Evolutionary conservation across 2,329 filamentous ascomycete genomes (phyloP).

Genomic region (Neoascochyta sp.): DNA sequence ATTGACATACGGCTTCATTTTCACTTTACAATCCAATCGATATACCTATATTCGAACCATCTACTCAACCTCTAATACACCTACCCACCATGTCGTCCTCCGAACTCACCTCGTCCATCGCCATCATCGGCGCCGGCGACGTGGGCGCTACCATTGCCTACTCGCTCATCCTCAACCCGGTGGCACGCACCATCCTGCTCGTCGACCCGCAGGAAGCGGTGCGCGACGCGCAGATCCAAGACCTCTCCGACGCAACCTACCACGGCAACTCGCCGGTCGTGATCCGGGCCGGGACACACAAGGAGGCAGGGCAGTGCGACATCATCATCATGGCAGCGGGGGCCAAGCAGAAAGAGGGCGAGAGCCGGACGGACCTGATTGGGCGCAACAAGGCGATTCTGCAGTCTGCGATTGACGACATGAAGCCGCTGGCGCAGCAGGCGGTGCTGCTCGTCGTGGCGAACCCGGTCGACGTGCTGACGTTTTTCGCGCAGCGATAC

Average conservation of each 20-base stretch:
- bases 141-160: slow-evolving; percentile 23
- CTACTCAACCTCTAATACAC: not conserved
- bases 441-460: slow-evolving; percentile 18
- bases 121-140: slow-evolving; percentile 21
- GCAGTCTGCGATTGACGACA: slow-evolving; percentile 16
- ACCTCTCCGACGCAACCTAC: slow-evolving; percentile 15
- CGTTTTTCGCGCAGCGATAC: slow-evolving; percentile 17
- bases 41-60: not conserved
- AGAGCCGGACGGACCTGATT: slow-evolving; percentile 18
- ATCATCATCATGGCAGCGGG: slow-evolving; percentile 19
- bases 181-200: slow-evolving; percentile 16
- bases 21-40: too few relatives aligned
- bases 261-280: slow-evolving; percentile 17
- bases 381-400: slow-evolving; percentile 21
- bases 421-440: slow-evolving; percentile 16
- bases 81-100: slow-evolving; percentile 9
- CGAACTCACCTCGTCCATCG: slow-evolving; percentile 18
- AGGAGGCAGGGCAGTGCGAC: slow-evolving; percentile 21
- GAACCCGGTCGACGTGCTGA: slow-evolving; percentile 22
- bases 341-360: slow-evolving; percentile 22
- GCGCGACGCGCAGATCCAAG: slow-evolving; percentile 18
- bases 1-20: too few relatives aligned
- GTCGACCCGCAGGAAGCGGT: slow-evolving; percentile 22
- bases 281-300: slow-evolving; percentile 18
- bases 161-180: slow-evolving; percentile 21